Evolutionary conservation across 2,329 filamentous ascomycete genomes (phyloP), one percentile per base, ranked within the genome.

Genomic region (Sarocladium strictum): DNA sequence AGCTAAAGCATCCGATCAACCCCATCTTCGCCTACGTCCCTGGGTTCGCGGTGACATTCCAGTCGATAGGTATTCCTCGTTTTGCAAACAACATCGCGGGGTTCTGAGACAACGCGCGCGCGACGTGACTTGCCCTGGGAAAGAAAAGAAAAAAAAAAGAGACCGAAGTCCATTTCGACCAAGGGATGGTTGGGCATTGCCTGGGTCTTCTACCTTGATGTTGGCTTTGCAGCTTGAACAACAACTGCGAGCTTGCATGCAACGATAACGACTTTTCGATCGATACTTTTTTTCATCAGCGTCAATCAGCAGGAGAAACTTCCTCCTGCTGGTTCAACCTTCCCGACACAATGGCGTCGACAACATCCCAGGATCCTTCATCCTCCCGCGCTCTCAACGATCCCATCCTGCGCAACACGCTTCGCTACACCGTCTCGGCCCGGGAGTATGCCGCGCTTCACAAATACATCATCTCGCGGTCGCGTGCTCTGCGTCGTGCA

Each of bases 391-490:
- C 47, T 37, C 47, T 69, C 35, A 67, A 71, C 56, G 87, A 93
- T 61, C 87, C 89, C 4, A 79, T 95, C 58, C 78, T 95, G 55
- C 89, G 89, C 69, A 95, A 94, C 69, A 86, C 90, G 41, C 78
- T 97, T 56, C 86, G 91, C 61, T 92, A 96, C 71, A 94, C 89
- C 56, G 90, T 92, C 66, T 87, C 84, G 6, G 85, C 90, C 40
- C 84, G 86, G 68, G 92, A 97, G 69, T 97, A 97, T 70, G 86
- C 89, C 61, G 75, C 86, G 1, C 80, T 97, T 17, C 90, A 96
- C 69, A 86, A 87, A 64, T 91, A 92, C 65, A 80, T 96, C 53
- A 78, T 94, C 52, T 90, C 89, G 57, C 84, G 86, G 47, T 86
- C 89, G 43, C 77, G 76, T 53, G 67, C 79, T 6, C 69, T 87